These are phyloP conservation scores for Neoboletus magnificus DNA, from an alignment of 768 basidiomycete genomes.

Conservation along the genomic window DNA sequence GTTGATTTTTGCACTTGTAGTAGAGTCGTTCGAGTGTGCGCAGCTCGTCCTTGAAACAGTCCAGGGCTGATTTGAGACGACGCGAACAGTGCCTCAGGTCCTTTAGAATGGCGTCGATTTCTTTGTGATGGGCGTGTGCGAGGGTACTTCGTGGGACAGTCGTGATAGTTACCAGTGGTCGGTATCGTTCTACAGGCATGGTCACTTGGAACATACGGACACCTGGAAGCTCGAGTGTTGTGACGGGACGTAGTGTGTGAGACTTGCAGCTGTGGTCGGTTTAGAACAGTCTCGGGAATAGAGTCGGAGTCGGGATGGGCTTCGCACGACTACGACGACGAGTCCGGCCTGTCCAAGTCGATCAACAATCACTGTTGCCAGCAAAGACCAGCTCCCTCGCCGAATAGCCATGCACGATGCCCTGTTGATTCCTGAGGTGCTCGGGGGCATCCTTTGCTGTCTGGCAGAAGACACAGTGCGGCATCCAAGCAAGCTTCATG, in stretches of 20 bases:
- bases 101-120: conserved; percentile 59
- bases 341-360: too few relatives aligned
- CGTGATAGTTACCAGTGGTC: conserved; percentile 5
- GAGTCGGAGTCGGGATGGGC: too few relatives aligned
- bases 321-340: too few relatives aligned
- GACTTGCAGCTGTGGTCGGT: not conserved
- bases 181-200: conserved; percentile 8
- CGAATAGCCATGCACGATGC: conserved; percentile 1
- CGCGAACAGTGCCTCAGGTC: conserved; percentile 54
- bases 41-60: conserved; percentile 28
- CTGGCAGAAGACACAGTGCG: not conserved
- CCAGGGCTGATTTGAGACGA: conserved; percentile 45
- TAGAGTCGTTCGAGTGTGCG: conserved; percentile 63
- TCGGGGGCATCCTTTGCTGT: not conserved
- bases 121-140: conserved; percentile 29
- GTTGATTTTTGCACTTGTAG: conserved; percentile 80
- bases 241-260: not conserved
- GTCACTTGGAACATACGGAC: too few relatives aligned
- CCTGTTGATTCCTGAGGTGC: conserved; percentile 1
- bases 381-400: not conserved
- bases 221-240: not conserved
- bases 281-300: not conserved
- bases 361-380: not conserved
- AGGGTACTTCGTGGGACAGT: conserved; percentile 19
- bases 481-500: not conserved